Conservation (phyloP, 2,329 filamentous ascomycete species). For the Apiospora marii region DNA sequence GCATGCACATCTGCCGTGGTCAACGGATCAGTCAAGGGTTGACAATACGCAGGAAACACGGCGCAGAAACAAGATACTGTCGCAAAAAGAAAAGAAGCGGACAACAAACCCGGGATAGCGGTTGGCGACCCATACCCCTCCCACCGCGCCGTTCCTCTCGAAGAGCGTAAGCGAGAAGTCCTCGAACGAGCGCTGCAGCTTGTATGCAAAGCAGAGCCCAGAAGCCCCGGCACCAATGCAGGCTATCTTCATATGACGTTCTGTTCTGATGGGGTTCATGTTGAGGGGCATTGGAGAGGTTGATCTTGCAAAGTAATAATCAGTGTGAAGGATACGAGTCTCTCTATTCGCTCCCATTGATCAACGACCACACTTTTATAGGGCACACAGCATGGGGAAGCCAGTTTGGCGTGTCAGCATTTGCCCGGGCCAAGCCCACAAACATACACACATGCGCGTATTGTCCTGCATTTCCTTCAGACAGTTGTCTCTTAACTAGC, state of each 20-base stretch:
- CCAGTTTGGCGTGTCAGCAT: no score
- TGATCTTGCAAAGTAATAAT: no score
- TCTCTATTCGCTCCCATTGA: no score
- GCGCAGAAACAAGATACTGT: not conserved
- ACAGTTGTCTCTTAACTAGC: no score
- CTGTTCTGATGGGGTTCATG: not conserved
- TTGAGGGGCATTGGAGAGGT: not conserved
- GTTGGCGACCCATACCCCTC: not conserved
- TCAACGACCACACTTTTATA: no score
- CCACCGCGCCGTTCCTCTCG: conserved; percentile 53
- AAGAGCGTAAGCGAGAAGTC: conserved; percentile 51
- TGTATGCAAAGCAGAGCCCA: conserved; percentile 56
- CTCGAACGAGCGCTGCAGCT: conserved; percentile 52
- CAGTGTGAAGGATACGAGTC: no score
- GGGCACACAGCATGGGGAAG: no score
- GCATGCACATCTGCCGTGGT: conserved; percentile 52
- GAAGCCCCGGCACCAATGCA: conserved; percentile 57
- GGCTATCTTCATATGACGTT: conserved; percentile 37
- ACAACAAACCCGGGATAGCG: not conserved
- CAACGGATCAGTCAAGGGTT: conserved; percentile 44
- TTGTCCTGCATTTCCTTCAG: no score
- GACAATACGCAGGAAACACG: not conserved
- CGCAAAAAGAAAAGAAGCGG: not conserved
- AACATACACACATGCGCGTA: no score
- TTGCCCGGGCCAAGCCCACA: no score